phyloP scores from a whole-genome alignment of 345 rosid genomes.

The Psidium guajava region DNA sequence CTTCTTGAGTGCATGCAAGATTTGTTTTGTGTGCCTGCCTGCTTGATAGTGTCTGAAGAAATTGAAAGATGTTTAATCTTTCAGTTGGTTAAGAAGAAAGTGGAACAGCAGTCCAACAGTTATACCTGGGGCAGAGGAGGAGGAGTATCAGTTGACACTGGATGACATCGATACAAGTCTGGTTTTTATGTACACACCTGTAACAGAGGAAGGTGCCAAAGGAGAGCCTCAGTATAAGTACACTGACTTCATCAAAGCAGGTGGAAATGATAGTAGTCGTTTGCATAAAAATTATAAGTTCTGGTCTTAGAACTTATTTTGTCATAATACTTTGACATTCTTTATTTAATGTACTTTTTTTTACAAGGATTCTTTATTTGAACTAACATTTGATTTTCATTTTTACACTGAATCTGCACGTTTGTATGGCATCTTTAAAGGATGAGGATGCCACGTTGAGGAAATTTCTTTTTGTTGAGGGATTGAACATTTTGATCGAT shows the following conservation, averaged over 20 bases:
- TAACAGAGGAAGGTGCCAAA: constrained; percentile 86
- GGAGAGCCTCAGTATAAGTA: constrained; percentile 96
- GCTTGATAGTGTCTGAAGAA: not conserved
- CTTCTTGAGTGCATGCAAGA: constrained; percentile 1
- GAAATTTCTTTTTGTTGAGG: not conserved
- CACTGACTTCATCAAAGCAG: constrained; percentile 95
- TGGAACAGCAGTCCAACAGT: constrained; percentile 95
- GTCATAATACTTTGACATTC: not conserved
- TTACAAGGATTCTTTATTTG: not conserved
- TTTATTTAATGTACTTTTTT: not conserved
- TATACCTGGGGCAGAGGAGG: constrained; percentile 82
- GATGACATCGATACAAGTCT: constrained; percentile 90
- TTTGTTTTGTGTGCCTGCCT: not conserved
- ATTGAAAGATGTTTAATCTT: not conserved
- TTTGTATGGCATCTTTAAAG: not conserved
- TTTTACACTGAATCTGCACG: not conserved
- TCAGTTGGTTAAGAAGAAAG: constrained; percentile 88
- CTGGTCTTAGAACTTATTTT: not conserved
- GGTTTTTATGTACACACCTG: constrained; percentile 97
- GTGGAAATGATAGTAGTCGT: constrained; percentile 12
- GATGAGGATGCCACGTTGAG: not conserved
- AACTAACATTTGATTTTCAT: not conserved
- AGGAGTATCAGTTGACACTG: constrained; percentile 60
- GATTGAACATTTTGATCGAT: not conserved
- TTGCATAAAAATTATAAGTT: not conserved